Evolutionary conservation across 2,329 filamentous ascomycete species (phyloP), one percentile per base, ranked within the genome.

Genomic region (Trichoderma semiorbis): DNA sequence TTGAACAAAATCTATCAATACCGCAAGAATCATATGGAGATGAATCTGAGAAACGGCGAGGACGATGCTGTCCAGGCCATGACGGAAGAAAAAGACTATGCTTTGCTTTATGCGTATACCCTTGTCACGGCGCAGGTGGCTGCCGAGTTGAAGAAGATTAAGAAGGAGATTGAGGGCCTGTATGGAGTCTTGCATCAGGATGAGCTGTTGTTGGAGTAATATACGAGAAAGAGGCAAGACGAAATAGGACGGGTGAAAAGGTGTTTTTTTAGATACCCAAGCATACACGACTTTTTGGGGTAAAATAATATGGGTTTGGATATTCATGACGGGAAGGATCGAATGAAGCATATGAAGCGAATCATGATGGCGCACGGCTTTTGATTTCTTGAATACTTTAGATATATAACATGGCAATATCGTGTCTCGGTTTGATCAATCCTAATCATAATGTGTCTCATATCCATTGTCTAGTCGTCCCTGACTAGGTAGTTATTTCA

Each of bases 1-100:
- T 85, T 99, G 26, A 92, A 93, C 24, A 95, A 93, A 81, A 92
- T 98, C 50, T 96, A 97, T 77, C 90, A 92, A 77, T 98, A 96
- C 81, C 87, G 95, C 70, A 91, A 93, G 79, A 89, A 91, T 70
- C 89, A 90, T 69, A 85, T 84, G 71, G 82, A 81, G 18, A 75
- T 74, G 34, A 75, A 75, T 36, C 73, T 78, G 34, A 65, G 74
- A 36, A 74, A 70, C 8, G 71, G 72, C 1, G 71, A 70, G 58
- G 70, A 74, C 14, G 69, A 36, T 28, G 74, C 79, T 39, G 77
- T 80, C 55, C 75, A 80, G 34, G 79, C 84, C 16, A 77, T 80
- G 18, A 85, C 90, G 1, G 90, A 90, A 74, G 92, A 95, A 79
- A 88, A 89, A 74, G 96, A 99, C 79, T 98, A 96, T 80, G 94